Evolutionary conservation across 441 rosid species (phyloP), one percentile per base, ranked within the genome.

Genomic region (Macaranga tanarius): DNA sequence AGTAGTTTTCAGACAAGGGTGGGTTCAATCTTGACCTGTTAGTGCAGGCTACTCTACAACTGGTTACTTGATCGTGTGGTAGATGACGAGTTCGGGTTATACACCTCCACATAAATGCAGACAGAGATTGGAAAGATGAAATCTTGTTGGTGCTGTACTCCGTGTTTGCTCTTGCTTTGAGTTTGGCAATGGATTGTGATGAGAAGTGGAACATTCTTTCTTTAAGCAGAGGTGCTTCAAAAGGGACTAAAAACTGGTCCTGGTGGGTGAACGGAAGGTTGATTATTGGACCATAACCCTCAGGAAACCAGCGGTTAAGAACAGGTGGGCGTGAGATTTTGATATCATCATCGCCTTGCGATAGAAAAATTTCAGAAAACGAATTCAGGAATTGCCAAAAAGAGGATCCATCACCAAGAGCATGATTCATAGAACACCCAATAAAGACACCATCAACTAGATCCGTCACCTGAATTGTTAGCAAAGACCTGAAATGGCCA

Each of bases 191-290:
- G 28, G 92, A 75, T 19, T 86, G 82, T 2, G 88, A 64, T 3
- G 90, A 84, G 83, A 93, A 86, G 47, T 80, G 86, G 70, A 91
- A 93, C 10, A 86, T 66, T 75, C 92, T 86, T 73, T 93, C 93
- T 17, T 73, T 70, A 17, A 90, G 85, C 2, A 69, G 13, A 0
- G 93, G 88, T 2, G 93, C 74, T 75, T 90, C 87, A 9, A 34
- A 85, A 17, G 73, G 59, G 56, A 65, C 63, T 23, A 90, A 70
- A 69, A 91, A 90, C 58, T 89, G 86, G 10, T 78, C 76, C 1
- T 67, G 87, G 31, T 86, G 81, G 1, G 67, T 74, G 71, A 75
- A 87, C 0, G 94, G 96, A 61, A 91, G 87, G 60, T 40, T 83
- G 42, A 86, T 31, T 5, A 79, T 73, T 0, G 87, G 81, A 19